Evolutionary conservation across 176 grass and related monocot genomes (phyloP).

Genomic region (Coix lacrymajobi): DNA sequence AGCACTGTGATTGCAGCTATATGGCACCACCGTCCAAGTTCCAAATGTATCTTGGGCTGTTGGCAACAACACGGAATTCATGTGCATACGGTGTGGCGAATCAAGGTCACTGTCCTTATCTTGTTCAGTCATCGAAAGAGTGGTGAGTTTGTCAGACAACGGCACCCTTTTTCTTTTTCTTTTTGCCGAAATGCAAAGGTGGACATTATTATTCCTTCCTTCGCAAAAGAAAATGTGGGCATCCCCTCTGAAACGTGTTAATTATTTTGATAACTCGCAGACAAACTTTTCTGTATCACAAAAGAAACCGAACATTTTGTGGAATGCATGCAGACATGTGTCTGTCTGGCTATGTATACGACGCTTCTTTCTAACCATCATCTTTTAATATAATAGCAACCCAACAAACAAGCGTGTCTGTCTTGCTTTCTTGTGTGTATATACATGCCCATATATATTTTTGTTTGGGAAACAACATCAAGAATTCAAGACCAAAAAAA

Average conservation of each 20-base stretch:
- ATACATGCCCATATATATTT: not conserved
- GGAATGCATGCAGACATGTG: not conserved
- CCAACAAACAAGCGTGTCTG: not conserved
- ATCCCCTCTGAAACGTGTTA: not conserved
- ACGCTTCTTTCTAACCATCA: not conserved
- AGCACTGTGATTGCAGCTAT: slow-evolving; percentile 2
- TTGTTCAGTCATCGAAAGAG: not conserved
- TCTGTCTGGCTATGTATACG: not conserved
- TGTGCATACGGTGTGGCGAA: not conserved
- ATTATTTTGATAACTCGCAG: not conserved
- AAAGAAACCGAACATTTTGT: not conserved
- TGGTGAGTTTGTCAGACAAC: not conserved
- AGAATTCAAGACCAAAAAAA: not conserved
- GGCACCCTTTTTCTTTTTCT: not conserved
- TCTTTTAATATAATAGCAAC: not conserved
- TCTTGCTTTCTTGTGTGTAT: not conserved
- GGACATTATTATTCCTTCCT: not conserved
- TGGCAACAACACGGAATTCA: not conserved
- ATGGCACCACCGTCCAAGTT: slow-evolving; percentile 4
- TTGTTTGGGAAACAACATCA: not conserved
- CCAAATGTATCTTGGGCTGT: not conserved
- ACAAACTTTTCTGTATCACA: not conserved
- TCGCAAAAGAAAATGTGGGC: not conserved
- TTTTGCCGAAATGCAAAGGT: not conserved
- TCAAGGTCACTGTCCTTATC: not conserved